A percentile compares a stretch with the other conserved stretches of the same genome.
Evolutionary conservation across 2,329 filamentous ascomycete genomes (phyloP).

Genomic region (Neofusicoccum ribis): DNA sequence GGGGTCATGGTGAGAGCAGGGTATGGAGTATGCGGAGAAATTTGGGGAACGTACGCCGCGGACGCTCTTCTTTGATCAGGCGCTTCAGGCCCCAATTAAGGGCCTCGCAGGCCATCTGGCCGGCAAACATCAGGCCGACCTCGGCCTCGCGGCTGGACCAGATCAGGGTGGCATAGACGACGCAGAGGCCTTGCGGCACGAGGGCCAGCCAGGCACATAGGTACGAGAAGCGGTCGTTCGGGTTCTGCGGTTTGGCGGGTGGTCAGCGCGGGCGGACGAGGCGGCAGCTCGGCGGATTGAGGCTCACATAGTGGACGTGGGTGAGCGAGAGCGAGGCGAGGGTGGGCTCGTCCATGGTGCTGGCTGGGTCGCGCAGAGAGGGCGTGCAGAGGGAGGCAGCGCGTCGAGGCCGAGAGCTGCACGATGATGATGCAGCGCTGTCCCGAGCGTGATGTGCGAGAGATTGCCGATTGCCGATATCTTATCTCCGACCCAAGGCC

Average conservation of each 20-base stretch:
- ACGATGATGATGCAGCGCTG: neutral
- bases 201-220: conserved; percentile 92
- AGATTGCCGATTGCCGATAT: neutral
- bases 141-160: conserved; percentile 91
- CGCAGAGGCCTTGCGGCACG: conserved; percentile 84
- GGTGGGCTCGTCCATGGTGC: conserved; percentile 53
- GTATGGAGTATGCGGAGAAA: neutral
- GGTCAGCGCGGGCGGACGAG: conserved; percentile 8
- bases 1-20: conserved; percentile 20
- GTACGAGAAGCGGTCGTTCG: conserved; percentile 79
- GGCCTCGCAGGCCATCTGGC: conserved; percentile 88
- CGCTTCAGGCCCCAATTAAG: conserved; percentile 89
- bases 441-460: neutral
- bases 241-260: conserved; percentile 63
- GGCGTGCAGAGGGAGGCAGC: neutral
- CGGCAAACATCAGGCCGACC: conserved; percentile 83
- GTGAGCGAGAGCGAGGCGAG: conserved; percentile 90
- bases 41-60: conserved; percentile 60
- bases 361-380: neutral
- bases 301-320: conserved; percentile 90
- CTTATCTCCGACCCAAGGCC: neutral
- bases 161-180: conserved; percentile 86
- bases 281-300: neutral
- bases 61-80: conserved; percentile 87
- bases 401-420: neutral